Evolutionary conservation across 2,329 filamentous ascomycete genomes (phyloP).

Genomic region (Cadophora malorum): DNA sequence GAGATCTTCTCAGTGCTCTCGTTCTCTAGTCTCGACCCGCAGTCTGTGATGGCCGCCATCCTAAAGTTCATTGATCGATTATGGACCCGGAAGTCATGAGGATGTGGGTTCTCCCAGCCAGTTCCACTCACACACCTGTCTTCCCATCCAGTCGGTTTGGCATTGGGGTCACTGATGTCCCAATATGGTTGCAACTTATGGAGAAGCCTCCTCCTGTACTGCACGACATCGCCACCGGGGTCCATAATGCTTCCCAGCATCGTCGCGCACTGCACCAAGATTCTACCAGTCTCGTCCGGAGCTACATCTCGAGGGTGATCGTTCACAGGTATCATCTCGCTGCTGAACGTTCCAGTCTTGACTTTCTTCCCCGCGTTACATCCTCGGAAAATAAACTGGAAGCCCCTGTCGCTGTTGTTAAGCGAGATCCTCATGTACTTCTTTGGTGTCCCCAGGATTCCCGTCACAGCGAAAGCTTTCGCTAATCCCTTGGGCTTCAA

Average conservation of each 20-base stretch:
- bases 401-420: constrained; percentile 29
- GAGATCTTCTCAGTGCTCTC: constrained; percentile 26
- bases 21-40: constrained; percentile 25
- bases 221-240: constrained; percentile 20
- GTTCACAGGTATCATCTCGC: constrained; percentile 26
- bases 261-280: constrained; percentile 30
- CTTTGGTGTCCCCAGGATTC: constrained; percentile 35
- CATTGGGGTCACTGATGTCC: constrained; percentile 23
- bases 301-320: constrained; percentile 20
- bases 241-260: constrained; percentile 28
- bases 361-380: constrained; percentile 31
- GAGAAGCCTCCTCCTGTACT: constrained; percentile 24
- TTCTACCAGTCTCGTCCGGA: constrained; percentile 28
- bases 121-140: constrained; percentile 24
- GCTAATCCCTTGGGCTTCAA: constrained; percentile 34
- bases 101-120: constrained; percentile 23
- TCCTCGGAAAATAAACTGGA: constrained; percentile 40
- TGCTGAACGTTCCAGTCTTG: constrained; percentile 29
- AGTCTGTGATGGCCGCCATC: constrained; percentile 20
- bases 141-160: constrained; percentile 23
- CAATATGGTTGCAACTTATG: constrained; percentile 27
- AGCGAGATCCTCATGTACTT: constrained; percentile 42
- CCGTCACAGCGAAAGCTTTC: constrained; percentile 33
- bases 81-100: constrained; percentile 17
- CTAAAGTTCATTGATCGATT: constrained; percentile 28